Percentiles rank a stretch among this genome's conserved stretches.
phyloP scores from a whole-genome alignment of 2,329 filamentous ascomycete genomes.

The Hymenoscyphus linearis region DNA sequence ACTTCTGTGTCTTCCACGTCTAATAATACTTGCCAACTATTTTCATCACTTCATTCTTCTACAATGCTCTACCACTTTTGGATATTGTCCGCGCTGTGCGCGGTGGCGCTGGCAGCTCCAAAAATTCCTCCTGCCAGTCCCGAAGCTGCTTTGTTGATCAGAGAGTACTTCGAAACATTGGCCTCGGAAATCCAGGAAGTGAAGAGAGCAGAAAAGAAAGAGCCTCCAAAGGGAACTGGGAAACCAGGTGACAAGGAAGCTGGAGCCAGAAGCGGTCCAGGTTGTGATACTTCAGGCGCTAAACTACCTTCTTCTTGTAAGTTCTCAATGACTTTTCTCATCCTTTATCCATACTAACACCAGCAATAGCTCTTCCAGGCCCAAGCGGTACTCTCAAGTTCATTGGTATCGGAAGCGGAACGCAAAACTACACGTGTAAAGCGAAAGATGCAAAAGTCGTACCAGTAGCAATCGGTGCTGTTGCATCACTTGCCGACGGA shows the following conservation, averaged over 20 bases:
- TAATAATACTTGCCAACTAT: neutral
- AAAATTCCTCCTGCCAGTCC: constrained; percentile 20
- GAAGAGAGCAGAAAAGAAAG: constrained; percentile 33
- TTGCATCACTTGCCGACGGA: constrained; percentile 83
- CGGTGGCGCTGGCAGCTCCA: constrained; percentile 37
- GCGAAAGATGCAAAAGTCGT: constrained; percentile 51
- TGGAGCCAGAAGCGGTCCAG: constrained; percentile 31
- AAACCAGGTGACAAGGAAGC: too few species aligned
- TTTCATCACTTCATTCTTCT: constrained; percentile 12
- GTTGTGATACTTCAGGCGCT: constrained; percentile 51
- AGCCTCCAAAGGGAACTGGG: too few species aligned
- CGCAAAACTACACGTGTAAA: constrained; percentile 89
- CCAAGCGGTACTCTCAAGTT: constrained; percentile 59
- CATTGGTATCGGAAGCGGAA: constrained; percentile 81
- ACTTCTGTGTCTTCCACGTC: constrained; percentile 2
- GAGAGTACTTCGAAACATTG: constrained; percentile 56
- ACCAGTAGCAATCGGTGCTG: constrained; percentile 65
- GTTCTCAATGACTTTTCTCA: constrained; percentile 30
- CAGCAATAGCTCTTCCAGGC: constrained; percentile 50
- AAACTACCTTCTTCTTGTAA: constrained; percentile 43
- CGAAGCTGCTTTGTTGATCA: constrained; percentile 37
- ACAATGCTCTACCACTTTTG: constrained; percentile 47
- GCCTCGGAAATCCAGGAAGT: constrained; percentile 49
- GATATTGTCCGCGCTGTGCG: constrained; percentile 42
- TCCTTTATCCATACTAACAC: constrained; percentile 9